Evolutionary conservation across 495 filamentous ascomycete species (phyloP), one percentile per base, ranked within the genome.

Genomic region (Penicillium manginii): DNA sequence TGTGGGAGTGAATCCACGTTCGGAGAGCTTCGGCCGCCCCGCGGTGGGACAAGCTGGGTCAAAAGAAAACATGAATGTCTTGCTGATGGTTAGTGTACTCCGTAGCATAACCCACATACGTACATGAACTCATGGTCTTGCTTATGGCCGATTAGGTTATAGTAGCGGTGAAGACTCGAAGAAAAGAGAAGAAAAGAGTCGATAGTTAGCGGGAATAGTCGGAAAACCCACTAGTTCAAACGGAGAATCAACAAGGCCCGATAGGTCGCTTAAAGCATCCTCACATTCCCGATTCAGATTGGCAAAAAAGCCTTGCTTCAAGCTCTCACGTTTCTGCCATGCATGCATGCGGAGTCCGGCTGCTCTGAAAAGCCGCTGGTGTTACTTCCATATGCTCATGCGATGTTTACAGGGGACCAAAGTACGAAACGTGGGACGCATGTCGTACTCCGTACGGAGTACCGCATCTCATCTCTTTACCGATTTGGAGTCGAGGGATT

Each of bases 1-100:
- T 19, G 23, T 55, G 32, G 29, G 18, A 46, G 2, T 50, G 48
- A 26, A 33, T 32, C 12, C 10, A 23, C 22, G 43, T 55, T 51
- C 18, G 45, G 50, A 50, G 51, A 22, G 43, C 46, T 46, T 60
- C 52, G 52, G 58, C 18, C 42, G 29, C 45, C 45, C 45, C 45
- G 22, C 45, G 45, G 45, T 47, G 45, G 45, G 22, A 47, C 45
- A 23, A 14, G 22, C 22, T 47, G 17, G 40, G 8, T 19, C 40
- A 43, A 17, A 43, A 43, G 8, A 43, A 43, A 43, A 9, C 40
- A 43, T 17, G 40, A 9, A 43, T 43, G 40, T 43, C 17, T 8
- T 43, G 40, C 40, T 19, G 40, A 43, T 43, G 10, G 40, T 18
- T 9, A 9, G 14, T 12, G n/a, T 43, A 12, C 8, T 18, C 40